These are phyloP conservation scores for Acer campestre DNA, from an alignment of 345 rosid species.

Conservation along the genomic window DNA sequence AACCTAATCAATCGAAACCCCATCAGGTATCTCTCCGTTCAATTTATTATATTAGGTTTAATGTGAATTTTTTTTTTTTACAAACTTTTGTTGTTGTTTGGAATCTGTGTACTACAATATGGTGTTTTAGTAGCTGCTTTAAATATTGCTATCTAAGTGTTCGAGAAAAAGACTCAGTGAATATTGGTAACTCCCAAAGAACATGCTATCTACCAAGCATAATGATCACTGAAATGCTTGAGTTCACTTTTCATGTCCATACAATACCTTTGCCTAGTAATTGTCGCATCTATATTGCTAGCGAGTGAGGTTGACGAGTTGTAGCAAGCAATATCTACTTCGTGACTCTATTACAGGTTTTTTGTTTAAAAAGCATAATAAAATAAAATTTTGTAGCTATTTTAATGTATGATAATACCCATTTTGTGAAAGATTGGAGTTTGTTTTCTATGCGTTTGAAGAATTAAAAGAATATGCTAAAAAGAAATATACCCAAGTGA, in stretches of 20 bases:
- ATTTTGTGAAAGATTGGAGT: too few species aligned
- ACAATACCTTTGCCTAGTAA: not conserved
- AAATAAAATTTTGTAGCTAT: too few species aligned
- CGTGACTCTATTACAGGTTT: too few species aligned
- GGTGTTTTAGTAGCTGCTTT: not conserved
- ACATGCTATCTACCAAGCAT: not conserved
- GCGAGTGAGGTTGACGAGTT: not conserved
- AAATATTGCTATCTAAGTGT: constrained; percentile 7
- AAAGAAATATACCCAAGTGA: not conserved
- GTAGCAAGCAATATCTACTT: not conserved
- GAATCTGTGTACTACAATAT: not conserved
- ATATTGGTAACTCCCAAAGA: not conserved
- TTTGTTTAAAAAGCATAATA: too few species aligned
- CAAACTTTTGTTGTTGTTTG: not conserved
- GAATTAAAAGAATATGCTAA: not conserved
- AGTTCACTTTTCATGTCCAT: not conserved
- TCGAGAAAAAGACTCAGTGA: constrained; percentile 32
- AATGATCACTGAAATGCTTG: not conserved
- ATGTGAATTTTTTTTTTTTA: not conserved
- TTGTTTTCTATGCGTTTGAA: too few species aligned
- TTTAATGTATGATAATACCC: too few species aligned
- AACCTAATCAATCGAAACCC: not conserved
- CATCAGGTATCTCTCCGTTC: not conserved
- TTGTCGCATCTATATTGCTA: not conserved
- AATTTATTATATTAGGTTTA: not conserved